Base-by-base conservation (phyloP, 2,329 filamentous ascomycete genomes). In the Monosporascus sp. region DNA sequence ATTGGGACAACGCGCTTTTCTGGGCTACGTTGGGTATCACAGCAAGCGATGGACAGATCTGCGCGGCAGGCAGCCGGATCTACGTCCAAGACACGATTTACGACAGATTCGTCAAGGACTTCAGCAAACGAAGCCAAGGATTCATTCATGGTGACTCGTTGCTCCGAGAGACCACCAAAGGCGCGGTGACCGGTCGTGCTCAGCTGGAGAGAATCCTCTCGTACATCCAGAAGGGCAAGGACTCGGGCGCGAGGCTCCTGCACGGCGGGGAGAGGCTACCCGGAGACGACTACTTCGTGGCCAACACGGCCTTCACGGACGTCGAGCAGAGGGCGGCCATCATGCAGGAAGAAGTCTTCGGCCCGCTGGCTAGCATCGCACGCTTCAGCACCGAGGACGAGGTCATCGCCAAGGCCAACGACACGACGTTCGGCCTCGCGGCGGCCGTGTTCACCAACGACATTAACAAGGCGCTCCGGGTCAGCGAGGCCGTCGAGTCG, bases 201-300 rank as follows among this genome's bases (percentile, higher is more conserved):
- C 85, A 88, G 64, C 85, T 82, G 59, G 83, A 87, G 49, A 75
- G 81, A 17, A 78, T 90, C 0, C 72, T 88, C 19, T 78, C 76
- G 1, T 90, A 86, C 66, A 83, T 90, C 45, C 79, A 88, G 53
- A 64, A 75, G 37, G 85, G 85, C 7, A 86, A 86, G 65, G 75
- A 76, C 8, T 80, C 84, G 60, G 85, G 84, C 19, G 82, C 84
- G 0, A 83, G 73, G 1, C 74, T 88, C 3, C 71, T 77, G 17
- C 72, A 76, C 2, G 84, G 84, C 34, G 84, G 83, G 24, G 20
- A n/a, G 22, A 48, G 27, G 51, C 44, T 31, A 5, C 34, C 19
- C 0, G 57, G 57, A 26, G 59, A 64, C 43, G 66, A 66, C 0
- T 67, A 64, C 22, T 69, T 61, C 47, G 56, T 68, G 9, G 49